Conservation (phyloP, 441 rosid genomes). For the Jatropha multifida region DNA sequence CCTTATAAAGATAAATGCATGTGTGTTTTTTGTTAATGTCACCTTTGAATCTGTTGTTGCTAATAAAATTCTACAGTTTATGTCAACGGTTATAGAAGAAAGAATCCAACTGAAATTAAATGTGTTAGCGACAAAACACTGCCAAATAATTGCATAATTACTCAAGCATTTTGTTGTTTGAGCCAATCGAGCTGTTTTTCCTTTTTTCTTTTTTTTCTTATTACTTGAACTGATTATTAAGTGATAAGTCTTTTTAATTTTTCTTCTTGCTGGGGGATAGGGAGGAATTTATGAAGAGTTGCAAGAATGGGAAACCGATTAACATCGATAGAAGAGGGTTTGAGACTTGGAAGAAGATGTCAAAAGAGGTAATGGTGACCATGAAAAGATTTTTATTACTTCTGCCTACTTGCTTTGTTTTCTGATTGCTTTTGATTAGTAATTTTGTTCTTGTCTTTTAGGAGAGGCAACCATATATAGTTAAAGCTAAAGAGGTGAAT, state of each 20-base stretch:
- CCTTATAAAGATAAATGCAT: not conserved
- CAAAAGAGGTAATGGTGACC: slow-evolving; percentile 43
- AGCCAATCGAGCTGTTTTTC: not conserved
- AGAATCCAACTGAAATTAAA: not conserved
- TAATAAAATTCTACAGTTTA: no score
- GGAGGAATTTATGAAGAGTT: slow-evolving; percentile 41
- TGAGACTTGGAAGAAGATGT: slow-evolving; percentile 62
- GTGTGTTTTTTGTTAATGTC: no score
- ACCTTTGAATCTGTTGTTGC: no score
- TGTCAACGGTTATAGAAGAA: no score
- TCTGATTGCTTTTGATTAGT: not conserved
- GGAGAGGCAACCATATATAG: slow-evolving; percentile 51
- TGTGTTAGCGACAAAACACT: not conserved
- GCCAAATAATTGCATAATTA: not conserved
- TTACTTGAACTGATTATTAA: not conserved
- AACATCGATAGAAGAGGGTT: slow-evolving; percentile 51
- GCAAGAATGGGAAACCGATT: slow-evolving; percentile 22
- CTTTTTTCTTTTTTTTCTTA: not conserved
- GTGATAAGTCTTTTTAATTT: not conserved
- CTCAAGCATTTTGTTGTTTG: not conserved
- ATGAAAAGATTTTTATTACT: not conserved
- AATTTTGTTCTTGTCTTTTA: slow-evolving; percentile 18
- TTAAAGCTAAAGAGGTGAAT: slow-evolving; percentile 40
- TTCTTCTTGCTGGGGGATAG: slow-evolving; percentile 22
- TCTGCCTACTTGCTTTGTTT: not conserved